Base-by-base conservation (phyloP, 2,329 filamentous ascomycete genomes). In the Helotiales sp. region DNA sequence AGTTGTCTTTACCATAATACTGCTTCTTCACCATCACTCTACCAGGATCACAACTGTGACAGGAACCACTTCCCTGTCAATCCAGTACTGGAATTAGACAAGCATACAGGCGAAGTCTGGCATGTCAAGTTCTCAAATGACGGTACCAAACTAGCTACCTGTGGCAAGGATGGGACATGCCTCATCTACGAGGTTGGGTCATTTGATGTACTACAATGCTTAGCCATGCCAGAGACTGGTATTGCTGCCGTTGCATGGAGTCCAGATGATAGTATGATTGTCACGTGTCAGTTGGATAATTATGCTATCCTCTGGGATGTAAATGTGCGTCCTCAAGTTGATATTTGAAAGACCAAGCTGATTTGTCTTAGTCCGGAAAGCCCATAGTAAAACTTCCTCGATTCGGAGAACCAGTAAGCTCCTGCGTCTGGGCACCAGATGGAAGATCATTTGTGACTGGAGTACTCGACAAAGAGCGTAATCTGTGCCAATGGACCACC, bases 1-100 rank as follows among this genome's bases (percentile, higher is more conserved):
- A 84, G 83, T 29, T 99, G 95, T 71, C 76, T 93, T 36, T 98
- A 93, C 73, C 95, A 99, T 75, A 97, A 96, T 53, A 91, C 87
- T 3, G 81, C 86, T 1, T 75, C 80, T 3, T 83, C 90, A 1
- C 92, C 92, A 1, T 96, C 93, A 3, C 79, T 99, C 29, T 98
- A 96, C 72, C 86, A 88, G 5, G 91, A 98, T 69, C 95, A 99
- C 71, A 78, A 80, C 47, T 99, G 95, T 71, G 89, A 96, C 58
- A 82, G 84, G 65, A 83, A 82, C 24, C 82, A 90, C 52, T 98
- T 98, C 63, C 95, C 95, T 0, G 81, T 87, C 1, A 83, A 88
- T 52, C 80, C 87, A 1, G 80, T 88, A 6, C 72, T 87, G 15
- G 88, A 96, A 66, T 79, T 98, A 3, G 80, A 81, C 27, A 81